Conservation (phyloP, 2,329 filamentous ascomycete species). For the Neofusicoccum kwambonambiense region DNA sequence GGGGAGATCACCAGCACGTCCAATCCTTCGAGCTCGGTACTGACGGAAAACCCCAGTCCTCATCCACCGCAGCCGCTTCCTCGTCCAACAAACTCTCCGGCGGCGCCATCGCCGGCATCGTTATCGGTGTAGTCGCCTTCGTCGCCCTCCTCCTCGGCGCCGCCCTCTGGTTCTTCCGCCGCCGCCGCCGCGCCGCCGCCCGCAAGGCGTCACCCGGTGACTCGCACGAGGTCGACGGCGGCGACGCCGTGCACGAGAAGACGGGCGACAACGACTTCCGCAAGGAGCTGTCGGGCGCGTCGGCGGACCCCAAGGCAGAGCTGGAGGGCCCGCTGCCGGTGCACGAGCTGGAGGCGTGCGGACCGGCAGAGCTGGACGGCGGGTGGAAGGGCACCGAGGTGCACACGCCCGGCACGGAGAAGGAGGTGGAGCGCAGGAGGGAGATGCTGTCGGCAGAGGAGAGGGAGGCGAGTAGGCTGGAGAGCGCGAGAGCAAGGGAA, state of each 20-base stretch:
- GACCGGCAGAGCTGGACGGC: background rate
- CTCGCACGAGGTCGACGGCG: conserved; percentile 4
- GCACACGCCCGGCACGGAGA: background rate
- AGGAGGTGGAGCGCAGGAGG: background rate
- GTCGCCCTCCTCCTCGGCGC: conserved; percentile 21
- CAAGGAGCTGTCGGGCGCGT: background rate
- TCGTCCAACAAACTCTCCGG: conserved; percentile 8
- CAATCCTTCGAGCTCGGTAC: background rate
- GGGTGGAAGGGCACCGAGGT: background rate
- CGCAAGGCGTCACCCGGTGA: background rate
- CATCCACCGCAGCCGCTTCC: background rate
- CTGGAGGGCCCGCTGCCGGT: background rate
- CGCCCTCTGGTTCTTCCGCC: conserved; percentile 22
- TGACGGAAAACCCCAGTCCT: background rate
- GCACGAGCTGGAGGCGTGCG: background rate
- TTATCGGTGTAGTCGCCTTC: conserved; percentile 23
- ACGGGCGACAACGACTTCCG: background rate
- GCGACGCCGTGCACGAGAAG: background rate
- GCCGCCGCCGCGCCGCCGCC: background rate
- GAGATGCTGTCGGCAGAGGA: background rate
- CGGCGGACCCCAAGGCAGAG: background rate
- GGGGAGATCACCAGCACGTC: too few relatives aligned
- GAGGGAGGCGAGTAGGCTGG: background rate
- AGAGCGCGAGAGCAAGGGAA: background rate
- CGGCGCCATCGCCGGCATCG: conserved; percentile 26